Base-by-base conservation (phyloP, 495 filamentous ascomycete genomes). In the Aspergillus avenaceus region DNA sequence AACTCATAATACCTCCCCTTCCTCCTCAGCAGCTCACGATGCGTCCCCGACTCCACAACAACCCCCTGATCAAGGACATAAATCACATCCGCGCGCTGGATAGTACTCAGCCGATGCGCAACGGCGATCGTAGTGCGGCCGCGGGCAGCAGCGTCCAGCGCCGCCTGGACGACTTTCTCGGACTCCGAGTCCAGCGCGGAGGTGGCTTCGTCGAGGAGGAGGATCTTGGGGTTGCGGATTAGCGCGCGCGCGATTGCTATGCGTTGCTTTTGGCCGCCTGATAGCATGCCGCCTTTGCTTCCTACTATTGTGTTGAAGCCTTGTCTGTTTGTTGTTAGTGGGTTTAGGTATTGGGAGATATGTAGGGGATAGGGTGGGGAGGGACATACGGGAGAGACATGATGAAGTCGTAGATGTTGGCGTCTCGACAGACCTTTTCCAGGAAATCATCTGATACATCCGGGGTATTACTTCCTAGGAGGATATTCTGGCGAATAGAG, bases 381-480 rank as follows among this genome's bases (percentile, higher is more conserved):
- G 36, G 3, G 14, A 54, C 66, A 54, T 58, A 70, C 56, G 83
- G 82, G 8, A 84, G 62, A 19, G 84, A 85, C 56, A 84, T 75
- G 63, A 96, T 91, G 66, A 95, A 95, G 55, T 93, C 88, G 63
- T 90, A 90, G 55, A 96, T 95, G 55, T 95, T 96, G 21, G 90
- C 90, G 59, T 91, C 86, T 49, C 80, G 83, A 71, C 88, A 92
- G n/a, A 86, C 88, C 49, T 82, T 75, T 41, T 83, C 72, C 18
- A 96, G 75, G 6, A 73, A 73, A 28, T 80, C 81, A 19, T 95
- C 88, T 0, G 76, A 58, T 11, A 89, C 78, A 38, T 84, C 75
- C 7, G 82, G 78, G 2, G 66, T 64, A 47, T 82, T 78, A 4
- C 45, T 47, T 16, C 88, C 88, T 7, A 95, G 73, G 1, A 93